Conservation (phyloP, 1,284 basidiomycete species). For the Ganoderma multipileum region DNA sequence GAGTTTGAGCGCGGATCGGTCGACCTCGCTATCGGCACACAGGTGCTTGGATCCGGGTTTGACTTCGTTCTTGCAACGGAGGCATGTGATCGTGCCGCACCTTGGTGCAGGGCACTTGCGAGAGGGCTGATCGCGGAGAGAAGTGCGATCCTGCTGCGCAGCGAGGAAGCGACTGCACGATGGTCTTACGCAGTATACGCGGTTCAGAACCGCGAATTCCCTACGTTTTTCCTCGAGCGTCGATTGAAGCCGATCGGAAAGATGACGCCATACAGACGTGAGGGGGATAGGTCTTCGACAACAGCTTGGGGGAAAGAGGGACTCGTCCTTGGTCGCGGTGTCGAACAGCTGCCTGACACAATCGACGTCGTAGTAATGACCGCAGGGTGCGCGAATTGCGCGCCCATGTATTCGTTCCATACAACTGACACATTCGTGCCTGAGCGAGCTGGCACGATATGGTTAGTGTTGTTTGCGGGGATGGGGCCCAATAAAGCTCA, state of each 20-base stretch:
- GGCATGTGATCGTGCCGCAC: slow-evolving; percentile 36
- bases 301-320: slow-evolving; percentile 48
- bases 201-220: slow-evolving; percentile 40
- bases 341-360: slow-evolving; percentile 43
- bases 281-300: slow-evolving; percentile 44
- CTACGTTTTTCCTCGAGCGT: slow-evolving; percentile 36
- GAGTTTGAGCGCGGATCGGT: slow-evolving; percentile 41
- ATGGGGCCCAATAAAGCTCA: neutral
- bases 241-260: slow-evolving; percentile 30
- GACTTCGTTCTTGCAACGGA: slow-evolving; percentile 32
- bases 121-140: neutral
- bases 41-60: slow-evolving; percentile 15
- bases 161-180: slow-evolving; percentile 46
- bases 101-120: slow-evolving; percentile 25
- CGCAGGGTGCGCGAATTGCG: slow-evolving; percentile 40
- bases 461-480: neutral
- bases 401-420: slow-evolving; percentile 23
- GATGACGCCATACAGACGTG: slow-evolving; percentile 32
- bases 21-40: slow-evolving; percentile 27
- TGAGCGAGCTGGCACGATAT: slow-evolving; percentile 1
- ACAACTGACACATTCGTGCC: slow-evolving; percentile 36
- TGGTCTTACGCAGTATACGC: slow-evolving; percentile 46
- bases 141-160: slow-evolving; percentile 20
- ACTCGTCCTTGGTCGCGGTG: slow-evolving; percentile 42
- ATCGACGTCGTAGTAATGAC: slow-evolving; percentile 41